Evolutionary conservation across 176 grass and related monocot species (phyloP).

Genomic region (Carex pumila): DNA sequence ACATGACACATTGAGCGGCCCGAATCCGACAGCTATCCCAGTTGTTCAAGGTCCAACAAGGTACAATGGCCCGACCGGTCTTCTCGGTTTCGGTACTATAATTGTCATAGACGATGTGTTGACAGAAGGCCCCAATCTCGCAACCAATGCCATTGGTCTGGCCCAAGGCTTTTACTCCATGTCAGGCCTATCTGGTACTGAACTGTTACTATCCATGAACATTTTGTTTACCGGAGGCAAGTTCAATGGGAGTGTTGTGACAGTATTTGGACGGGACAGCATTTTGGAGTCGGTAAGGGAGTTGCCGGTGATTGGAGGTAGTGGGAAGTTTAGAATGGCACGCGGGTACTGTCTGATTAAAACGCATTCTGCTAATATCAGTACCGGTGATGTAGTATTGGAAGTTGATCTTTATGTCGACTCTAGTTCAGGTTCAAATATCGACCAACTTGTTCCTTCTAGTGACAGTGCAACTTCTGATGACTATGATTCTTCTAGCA

Average conservation of each 20-base stretch:
- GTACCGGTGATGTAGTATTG: conserved; percentile 21
- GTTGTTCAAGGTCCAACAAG: conserved; percentile 13
- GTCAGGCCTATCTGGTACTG: not conserved
- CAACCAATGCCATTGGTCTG: conserved; percentile 26
- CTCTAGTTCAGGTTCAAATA: not conserved
- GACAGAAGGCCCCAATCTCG: conserved; percentile 19
- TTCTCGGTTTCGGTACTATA: conserved; percentile 33
- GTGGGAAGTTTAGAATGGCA: conserved; percentile 32
- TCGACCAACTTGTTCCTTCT: conserved; percentile 2
- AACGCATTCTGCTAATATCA: conserved; percentile 15
- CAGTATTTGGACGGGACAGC: conserved; percentile 33
- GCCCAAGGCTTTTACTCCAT: conserved; percentile 48
- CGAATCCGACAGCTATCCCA: conserved; percentile 21
- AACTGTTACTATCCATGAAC: conserved; percentile 28
- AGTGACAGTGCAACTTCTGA: not conserved
- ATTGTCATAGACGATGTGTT: conserved; percentile 41
- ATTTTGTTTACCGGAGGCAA: conserved; percentile 25
- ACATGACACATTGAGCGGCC: conserved; percentile 37
- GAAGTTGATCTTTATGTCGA: conserved; percentile 40
- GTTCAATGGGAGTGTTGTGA: conserved; percentile 37
- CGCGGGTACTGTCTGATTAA: conserved; percentile 25
- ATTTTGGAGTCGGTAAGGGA: conserved; percentile 34
- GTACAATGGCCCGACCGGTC: not conserved
- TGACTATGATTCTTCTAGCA: not conserved
- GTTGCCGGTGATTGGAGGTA: conserved; percentile 42